phyloP scores from a whole-genome alignment of 306 rosid species.

The Gastrolobium villosum region DNA sequence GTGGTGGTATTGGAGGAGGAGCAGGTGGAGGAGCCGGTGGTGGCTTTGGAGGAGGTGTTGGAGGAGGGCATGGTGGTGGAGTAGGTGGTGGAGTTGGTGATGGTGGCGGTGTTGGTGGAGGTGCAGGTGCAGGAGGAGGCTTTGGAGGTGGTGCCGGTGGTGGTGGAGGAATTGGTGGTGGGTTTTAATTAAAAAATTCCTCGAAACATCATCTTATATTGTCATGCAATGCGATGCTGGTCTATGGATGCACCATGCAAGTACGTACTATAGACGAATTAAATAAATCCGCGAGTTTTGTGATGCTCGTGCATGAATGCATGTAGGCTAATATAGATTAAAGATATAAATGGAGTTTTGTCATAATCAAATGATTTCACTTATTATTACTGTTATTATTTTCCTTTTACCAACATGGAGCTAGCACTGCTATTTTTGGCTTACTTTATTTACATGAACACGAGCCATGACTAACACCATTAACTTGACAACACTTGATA shows the following conservation, averaged over 20 bases:
- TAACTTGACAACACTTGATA: background rate
- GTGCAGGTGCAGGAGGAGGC: background rate
- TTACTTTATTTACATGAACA: background rate
- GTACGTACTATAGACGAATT: background rate
- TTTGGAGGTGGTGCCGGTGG: constrained; percentile 24
- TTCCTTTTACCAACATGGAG: background rate
- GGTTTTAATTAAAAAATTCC: constrained; percentile 16
- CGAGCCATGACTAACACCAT: too few relatives aligned
- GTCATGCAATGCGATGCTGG: background rate
- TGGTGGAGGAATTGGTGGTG: constrained; percentile 23
- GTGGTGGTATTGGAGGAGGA: background rate
- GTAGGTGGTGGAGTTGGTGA: background rate
- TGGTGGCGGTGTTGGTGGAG: background rate
- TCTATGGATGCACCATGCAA: constrained; percentile 25
- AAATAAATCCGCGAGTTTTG: constrained; percentile 32
- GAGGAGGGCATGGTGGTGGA: background rate
- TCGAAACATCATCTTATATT: background rate
- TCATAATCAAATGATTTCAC: background rate
- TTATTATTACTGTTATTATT: background rate
- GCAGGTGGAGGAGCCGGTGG: constrained; percentile 13
- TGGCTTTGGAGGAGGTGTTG: background rate
- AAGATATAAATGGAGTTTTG: constrained; percentile 2
- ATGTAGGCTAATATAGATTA: background rate
- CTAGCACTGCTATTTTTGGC: background rate
- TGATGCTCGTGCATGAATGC: background rate